These are phyloP conservation scores for Cordyceps tenuipes DNA, from an alignment of 2,329 filamentous ascomycete species.

Conservation along the genomic window DNA sequence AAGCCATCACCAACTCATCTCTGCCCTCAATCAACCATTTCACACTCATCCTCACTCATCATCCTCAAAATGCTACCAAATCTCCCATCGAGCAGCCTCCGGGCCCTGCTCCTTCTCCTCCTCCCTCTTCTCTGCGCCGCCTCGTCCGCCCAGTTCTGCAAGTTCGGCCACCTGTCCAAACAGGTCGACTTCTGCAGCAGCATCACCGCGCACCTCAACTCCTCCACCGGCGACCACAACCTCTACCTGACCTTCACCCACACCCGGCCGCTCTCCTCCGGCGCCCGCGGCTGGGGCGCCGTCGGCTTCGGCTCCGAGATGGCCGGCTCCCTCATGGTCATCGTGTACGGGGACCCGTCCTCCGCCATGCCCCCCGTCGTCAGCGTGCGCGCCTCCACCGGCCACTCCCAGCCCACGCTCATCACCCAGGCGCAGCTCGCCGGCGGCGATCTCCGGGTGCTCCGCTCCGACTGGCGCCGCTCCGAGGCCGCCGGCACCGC, in stretches of 20 bases:
- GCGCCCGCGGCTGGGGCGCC: slow-evolving; percentile 14
- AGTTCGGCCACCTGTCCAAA: slow-evolving; percentile 11
- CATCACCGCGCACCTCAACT: slow-evolving; percentile 15
- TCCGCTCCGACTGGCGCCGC: slow-evolving; percentile 11
- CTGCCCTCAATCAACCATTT: too few species aligned
- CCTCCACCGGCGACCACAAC: slow-evolving; percentile 14
- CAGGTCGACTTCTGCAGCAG: slow-evolving; percentile 16
- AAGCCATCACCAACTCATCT: too few species aligned
- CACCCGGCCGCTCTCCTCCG: neutral
- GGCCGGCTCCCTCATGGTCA: slow-evolving; percentile 17
- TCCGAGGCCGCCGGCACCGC: neutral
- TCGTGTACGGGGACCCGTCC: slow-evolving; percentile 17
- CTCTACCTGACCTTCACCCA: slow-evolving; percentile 14
- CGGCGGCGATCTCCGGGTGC: slow-evolving; percentile 12
- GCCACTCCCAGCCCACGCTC: slow-evolving; percentile 11
- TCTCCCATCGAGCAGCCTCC: too few species aligned
- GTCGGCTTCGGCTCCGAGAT: slow-evolving; percentile 15
- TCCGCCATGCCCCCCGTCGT: slow-evolving; percentile 10
- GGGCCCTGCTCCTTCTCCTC: neutral
- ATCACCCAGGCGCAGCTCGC: slow-evolving; percentile 1
- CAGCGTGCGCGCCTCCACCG: slow-evolving; percentile 14
- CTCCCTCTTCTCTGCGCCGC: neutral
- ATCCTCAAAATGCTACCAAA: neutral
- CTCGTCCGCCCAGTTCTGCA: slow-evolving; percentile 15
- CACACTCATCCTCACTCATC: too few species aligned